A percentile compares a stretch with the other conserved stretches of the same genome.
Conservation (phyloP, 1,284 basidiomycete species). For the Sporisorium graminicola region DNA sequence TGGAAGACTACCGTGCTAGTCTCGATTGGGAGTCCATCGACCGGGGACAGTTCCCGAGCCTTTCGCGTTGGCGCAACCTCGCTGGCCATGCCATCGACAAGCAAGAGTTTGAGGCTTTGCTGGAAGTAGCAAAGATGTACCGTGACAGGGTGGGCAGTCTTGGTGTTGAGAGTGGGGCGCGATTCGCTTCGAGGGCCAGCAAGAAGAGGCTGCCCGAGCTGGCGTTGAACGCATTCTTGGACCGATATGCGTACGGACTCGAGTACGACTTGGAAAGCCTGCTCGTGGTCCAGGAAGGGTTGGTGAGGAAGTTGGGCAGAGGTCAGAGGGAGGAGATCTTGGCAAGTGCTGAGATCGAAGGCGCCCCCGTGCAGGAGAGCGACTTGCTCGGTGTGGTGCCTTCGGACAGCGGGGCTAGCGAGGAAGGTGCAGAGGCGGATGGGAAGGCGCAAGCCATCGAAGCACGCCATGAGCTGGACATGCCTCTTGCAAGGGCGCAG, state of each 20-base stretch:
- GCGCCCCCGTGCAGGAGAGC: conserved; percentile 21
- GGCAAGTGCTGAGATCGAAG: conserved; percentile 18
- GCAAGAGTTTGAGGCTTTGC: conserved; percentile 17
- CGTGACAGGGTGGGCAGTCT: conserved; percentile 36
- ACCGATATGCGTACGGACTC: conserved; percentile 36
- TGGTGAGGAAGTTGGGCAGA: conserved; percentile 20
- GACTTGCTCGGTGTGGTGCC: conserved; percentile 26
- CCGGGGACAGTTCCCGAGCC: conserved; percentile 15
- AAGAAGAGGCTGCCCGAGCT: conserved; percentile 27
- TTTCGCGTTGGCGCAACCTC: conserved; percentile 18
- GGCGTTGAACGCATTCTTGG: conserved; percentile 38
- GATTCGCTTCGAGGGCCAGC: conserved; percentile 11
- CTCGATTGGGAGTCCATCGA: conserved; percentile 34
- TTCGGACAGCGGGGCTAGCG: background rate
- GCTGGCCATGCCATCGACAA: conserved; percentile 8
- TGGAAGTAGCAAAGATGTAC: conserved; percentile 36
- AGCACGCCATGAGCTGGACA: conserved; percentile 27
- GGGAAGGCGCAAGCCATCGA: conserved; percentile 31
- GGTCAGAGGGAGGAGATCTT: conserved; percentile 21
- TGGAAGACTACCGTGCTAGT: conserved; percentile 11
- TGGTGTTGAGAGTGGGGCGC: conserved; percentile 11
- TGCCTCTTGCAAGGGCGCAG: conserved; percentile 34
- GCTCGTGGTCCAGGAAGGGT: conserved; percentile 17
- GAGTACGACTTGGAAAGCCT: conserved; percentile 30
- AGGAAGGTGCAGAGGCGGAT: conserved; percentile 7